Percentiles rank a stretch among this genome's conserved stretches.
phyloP scores from a whole-genome alignment of 345 rosid genomes.

The Psidium friedrichsthalianum region DNA sequence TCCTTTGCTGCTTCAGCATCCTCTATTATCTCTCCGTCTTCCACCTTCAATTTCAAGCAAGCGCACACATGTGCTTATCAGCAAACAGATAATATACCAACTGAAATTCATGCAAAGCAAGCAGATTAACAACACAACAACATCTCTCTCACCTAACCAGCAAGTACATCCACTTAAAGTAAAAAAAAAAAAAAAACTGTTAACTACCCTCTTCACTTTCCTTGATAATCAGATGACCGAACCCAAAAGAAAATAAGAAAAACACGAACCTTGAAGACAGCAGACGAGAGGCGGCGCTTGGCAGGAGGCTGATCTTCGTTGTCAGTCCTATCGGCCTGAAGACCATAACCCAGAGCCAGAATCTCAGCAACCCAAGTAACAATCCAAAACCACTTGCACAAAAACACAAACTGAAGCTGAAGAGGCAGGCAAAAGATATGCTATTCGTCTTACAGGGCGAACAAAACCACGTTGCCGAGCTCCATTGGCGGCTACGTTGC shows the following conservation, averaged over 20 bases:
- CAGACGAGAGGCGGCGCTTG: conserved; percentile 77
- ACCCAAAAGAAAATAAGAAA: not conserved
- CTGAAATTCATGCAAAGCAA: not conserved
- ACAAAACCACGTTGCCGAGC: conserved; percentile 46
- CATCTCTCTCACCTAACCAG: not conserved
- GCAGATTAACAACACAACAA: not conserved
- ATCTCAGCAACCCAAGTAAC: not conserved
- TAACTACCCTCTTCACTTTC: not conserved
- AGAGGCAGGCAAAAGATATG: not conserved
- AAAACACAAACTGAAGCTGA: not conserved
- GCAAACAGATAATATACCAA: not conserved
- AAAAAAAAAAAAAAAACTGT: not conserved
- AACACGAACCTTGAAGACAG: conserved; percentile 71
- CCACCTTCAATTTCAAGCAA: conserved; percentile 31
- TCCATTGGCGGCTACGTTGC: conserved; percentile 50
- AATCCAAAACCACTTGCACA: not conserved
- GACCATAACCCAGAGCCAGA: not conserved
- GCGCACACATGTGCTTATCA: not conserved
- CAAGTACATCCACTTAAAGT: not conserved
- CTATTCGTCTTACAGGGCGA: conserved; percentile 33
- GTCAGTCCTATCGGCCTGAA: conserved; percentile 64
- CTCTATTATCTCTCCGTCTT: conserved; percentile 58
- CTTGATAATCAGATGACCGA: not conserved
- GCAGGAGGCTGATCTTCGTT: conserved; percentile 79
- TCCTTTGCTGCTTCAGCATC: conserved; percentile 24